Base-by-base conservation (phyloP, 2,329 filamentous ascomycete species). In the Cyclaneusma minus region DNA sequence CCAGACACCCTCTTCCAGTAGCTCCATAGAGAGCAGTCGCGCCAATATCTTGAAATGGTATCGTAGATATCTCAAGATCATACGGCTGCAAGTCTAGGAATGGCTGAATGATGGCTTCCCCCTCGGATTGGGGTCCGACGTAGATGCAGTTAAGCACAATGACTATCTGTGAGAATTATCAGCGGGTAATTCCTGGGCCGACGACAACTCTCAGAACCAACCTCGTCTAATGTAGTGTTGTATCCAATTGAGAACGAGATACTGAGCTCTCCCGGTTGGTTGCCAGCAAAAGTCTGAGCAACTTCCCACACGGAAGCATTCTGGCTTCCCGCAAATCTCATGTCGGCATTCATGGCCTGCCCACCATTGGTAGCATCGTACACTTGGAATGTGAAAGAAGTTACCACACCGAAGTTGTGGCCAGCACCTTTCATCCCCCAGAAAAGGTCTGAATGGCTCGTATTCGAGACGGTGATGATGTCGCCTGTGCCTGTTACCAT, bases 371-470 rank as follows among this genome's bases (percentile, higher is more conserved):
- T 41, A 17, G 51, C 50, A 32, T 60, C 51, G 35, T 60, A 63
- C 25, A 66, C 53, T 39, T 60, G 58, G 11, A 49, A 47, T 0
- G 51, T 56, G 7, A 59, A 44, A 2, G 53, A 54, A 2, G 59
- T 65, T 10, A 69, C 58, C 28, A 70, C 56, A 21, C 65, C 66
- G 31, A 70, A 69, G 43, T 69, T 70, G 31, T 68, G 60, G 1
- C 64, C 66, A 2, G 64, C 66, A 4, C 66, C 66, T 25, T 52
- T 51, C 35, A 71, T 52, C 1, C 51, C 66, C 65, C 64, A 72
- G 41, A 54, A 70, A 6, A 71, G 52, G 18, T 70, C 64, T 0
- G 56, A 55, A 6, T 47, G n/a, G n/a, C n/a, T n/a, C n/a, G n/a
- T 44, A 20, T 46, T 40, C 29, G 55, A 41, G 1, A 62, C 44